Evolutionary conservation across 371 early-diverging fungal species (phyloP), one percentile per base, ranked within the genome.

Genomic region (Lichtheimia corymbifera): DNA sequence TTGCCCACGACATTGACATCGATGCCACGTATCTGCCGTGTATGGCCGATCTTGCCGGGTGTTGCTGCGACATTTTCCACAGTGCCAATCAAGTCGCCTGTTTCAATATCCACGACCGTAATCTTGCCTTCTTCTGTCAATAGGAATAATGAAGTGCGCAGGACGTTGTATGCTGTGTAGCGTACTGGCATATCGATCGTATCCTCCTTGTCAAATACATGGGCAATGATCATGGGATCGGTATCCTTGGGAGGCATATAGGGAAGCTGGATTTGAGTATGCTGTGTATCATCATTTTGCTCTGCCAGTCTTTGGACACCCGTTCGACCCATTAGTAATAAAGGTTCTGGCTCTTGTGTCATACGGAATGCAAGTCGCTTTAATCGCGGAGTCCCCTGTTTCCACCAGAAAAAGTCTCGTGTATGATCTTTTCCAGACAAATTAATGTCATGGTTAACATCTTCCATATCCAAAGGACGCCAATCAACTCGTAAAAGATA

Each of bases 41-140:
- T 51, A 20, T 63, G 60, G 5, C 58, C 64, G 27, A 67, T 35
- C 22, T 20, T 49, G 2, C 24, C 24, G 0, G 65, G 35, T 18
- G 43, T 18, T 24, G 45, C 63, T 22, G 72, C 79, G 2, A 72
- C 71, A 51, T 76, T 79, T 40, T 71, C 62, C 4, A 76, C 59
- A 4, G 67, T 67, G 6, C 74, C 73, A n/a, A 65, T 74, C 24
- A 79, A 63, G 44, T 68, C 40, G 13, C 79, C 79, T 4, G 74
- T 76, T 43, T 79, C 79, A 20, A 79, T 76, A 57, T 79, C 76
- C 65, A 79, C 61, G 1, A 79, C 72, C 1, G 74, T 79, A 5
- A 79, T 68, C 56, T 68, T 70, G n/a, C 79, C 79, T 54, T 76
- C 76, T 54, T 79, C 79, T 5, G 79, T 79, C 20, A 79, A 57